Evolutionary conservation across 352 stramenopile genomes (phyloP).

Genomic region (Pythium periplocum): DNA sequence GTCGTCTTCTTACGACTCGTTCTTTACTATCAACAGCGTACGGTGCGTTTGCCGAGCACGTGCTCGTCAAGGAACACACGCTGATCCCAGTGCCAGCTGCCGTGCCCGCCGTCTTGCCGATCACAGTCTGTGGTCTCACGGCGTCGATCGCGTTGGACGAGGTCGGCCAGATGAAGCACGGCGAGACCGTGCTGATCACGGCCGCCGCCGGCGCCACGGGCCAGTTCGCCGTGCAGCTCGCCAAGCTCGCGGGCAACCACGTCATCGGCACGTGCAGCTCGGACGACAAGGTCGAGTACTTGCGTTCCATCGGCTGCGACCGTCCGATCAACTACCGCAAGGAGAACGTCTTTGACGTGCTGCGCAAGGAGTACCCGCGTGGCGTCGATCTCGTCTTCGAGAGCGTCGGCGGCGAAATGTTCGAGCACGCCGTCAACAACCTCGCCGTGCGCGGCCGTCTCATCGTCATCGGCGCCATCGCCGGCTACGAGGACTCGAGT

Average conservation of each 20-base stretch:
- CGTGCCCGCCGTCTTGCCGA: slow-evolving; percentile 25
- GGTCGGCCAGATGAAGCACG: slow-evolving; percentile 34
- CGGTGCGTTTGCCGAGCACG: slow-evolving; percentile 33
- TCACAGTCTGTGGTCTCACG: slow-evolving; percentile 34
- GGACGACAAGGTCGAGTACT: slow-evolving; percentile 72
- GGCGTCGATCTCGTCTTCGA: slow-evolving; percentile 46
- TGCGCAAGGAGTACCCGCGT: slow-evolving; percentile 44
- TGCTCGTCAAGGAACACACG: slow-evolving; percentile 25
- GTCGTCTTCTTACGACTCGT: neutral
- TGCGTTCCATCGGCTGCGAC: slow-evolving; percentile 45
- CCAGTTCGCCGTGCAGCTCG: slow-evolving; percentile 67
- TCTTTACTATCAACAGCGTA: slow-evolving; percentile 16
- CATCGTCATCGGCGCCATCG: slow-evolving; percentile 38
- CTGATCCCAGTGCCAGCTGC: slow-evolving; percentile 21
- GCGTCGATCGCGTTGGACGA: slow-evolving; percentile 38
- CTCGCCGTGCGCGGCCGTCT: slow-evolving; percentile 27
- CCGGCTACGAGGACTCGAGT: slow-evolving; percentile 42
- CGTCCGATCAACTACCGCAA: slow-evolving; percentile 77
- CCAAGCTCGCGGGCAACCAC: slow-evolving; percentile 59
- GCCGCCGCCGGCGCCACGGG: slow-evolving; percentile 53
- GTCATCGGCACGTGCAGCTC: slow-evolving; percentile 67
- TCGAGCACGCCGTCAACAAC: slow-evolving; percentile 27
- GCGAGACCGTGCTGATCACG: slow-evolving; percentile 41
- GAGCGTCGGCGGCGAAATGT: slow-evolving; percentile 38
- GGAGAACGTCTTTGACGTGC: slow-evolving; percentile 34